These are phyloP conservation scores for Simplicillium aogashimaense DNA, from an alignment of 2,329 filamentous ascomycete species.

Conservation along the genomic window DNA sequence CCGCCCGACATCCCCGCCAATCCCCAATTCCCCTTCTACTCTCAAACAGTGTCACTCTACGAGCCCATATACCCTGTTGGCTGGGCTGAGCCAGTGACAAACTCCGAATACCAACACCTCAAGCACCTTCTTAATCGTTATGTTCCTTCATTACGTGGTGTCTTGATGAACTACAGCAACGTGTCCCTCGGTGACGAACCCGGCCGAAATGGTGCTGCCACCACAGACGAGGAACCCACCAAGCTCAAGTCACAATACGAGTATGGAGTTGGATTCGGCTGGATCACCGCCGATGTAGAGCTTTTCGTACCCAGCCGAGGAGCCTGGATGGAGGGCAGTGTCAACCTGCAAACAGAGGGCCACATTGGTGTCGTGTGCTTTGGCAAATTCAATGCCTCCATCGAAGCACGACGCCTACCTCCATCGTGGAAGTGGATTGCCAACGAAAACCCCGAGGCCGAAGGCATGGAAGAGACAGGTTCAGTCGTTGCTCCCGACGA, in stretches of 20 bases:
- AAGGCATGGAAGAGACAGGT: conserved; percentile 30
- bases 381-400: conserved; percentile 84
- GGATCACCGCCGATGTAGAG: conserved; percentile 80
- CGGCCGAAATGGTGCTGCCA: conserved; percentile 34
- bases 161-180: conserved; percentile 67
- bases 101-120: conserved; percentile 63
- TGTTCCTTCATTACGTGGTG: conserved; percentile 60
- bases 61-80: conserved; percentile 63
- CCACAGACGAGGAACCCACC: conserved; percentile 36
- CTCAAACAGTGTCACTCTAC: conserved; percentile 73
- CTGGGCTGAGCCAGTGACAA: conserved; percentile 60
- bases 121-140: conserved; percentile 68
- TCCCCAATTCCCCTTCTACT: conserved; percentile 60
- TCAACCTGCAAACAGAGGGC: conserved; percentile 81
- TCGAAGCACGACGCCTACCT: conserved; percentile 69
- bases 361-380: conserved; percentile 84
- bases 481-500: conserved; percentile 32
- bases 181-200: conserved; percentile 54
- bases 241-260: conserved; percentile 56
- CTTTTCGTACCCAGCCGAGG: conserved; percentile 70
- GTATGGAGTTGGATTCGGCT: conserved; percentile 77
- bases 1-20: conserved; percentile 27
- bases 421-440: conserved; percentile 71
- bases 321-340: conserved; percentile 65
- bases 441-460: conserved; percentile 30